phyloP scores from a whole-genome alignment of 768 basidiomycete genomes.

The Sistotremastrum suecicum region DNA sequence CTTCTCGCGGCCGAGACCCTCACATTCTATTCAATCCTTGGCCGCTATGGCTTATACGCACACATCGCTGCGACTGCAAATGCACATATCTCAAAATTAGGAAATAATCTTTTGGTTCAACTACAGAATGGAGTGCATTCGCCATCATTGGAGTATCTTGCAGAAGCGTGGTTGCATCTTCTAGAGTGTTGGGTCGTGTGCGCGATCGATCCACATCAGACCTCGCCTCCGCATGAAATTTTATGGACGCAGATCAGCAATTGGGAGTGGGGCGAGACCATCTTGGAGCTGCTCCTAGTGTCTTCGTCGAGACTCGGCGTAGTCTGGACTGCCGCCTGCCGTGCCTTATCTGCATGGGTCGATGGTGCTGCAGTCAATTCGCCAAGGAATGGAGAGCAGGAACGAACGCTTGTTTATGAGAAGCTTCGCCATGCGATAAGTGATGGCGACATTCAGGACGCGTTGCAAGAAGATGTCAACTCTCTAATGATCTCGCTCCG shows the following conservation, averaged over 20 bases:
- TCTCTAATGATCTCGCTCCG: too few species aligned
- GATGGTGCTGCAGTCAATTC: constrained; percentile 68
- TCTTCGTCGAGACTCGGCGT: constrained; percentile 17
- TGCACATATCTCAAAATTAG: constrained; percentile 39
- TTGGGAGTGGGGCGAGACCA: constrained; percentile 59
- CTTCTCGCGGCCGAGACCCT: constrained; percentile 44
- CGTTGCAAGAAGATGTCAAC: too few species aligned
- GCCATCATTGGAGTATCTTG: constrained; percentile 15
- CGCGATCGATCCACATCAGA: constrained; percentile 82
- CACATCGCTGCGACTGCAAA: constrained; percentile 51
- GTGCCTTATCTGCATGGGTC: constrained; percentile 49
- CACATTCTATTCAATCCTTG: constrained; percentile 48
- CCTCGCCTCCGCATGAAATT: constrained; percentile 76
- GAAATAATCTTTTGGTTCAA: constrained; percentile 25
- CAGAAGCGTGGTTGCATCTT: constrained; percentile 40
- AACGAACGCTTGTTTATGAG: constrained; percentile 26
- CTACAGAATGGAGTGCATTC: constrained; percentile 21
- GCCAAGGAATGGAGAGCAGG: constrained; percentile 46
- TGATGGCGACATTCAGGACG: constrained; percentile 3
- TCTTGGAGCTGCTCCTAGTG: constrained; percentile 24
- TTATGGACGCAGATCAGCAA: constrained; percentile 78
- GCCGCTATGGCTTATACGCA: constrained; percentile 66
- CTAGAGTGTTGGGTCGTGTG: constrained; percentile 66
- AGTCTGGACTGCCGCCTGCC: constrained; percentile 31
- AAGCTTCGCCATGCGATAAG: constrained; percentile 20